These are phyloP conservation scores for Carex scoparia DNA, from an alignment of 176 grass and related monocot species.

Conservation along the genomic window DNA sequence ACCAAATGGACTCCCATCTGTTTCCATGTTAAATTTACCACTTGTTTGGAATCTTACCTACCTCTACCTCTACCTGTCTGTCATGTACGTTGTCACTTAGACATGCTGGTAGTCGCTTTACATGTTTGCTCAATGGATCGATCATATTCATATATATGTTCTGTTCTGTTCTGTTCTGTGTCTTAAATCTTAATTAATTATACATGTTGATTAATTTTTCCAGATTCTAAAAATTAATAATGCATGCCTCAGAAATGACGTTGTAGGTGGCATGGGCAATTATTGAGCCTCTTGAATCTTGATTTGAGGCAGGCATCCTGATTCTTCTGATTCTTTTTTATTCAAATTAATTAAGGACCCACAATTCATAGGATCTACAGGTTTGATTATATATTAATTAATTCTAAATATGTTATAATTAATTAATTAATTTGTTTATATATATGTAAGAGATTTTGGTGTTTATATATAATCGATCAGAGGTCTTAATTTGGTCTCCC, in stretches of 20 bases:
- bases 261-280: not conserved
- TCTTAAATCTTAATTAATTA: too few species aligned
- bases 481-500: conserved; percentile 7
- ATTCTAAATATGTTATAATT: too few species aligned
- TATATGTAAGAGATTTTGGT: not conserved
- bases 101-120: not conserved
- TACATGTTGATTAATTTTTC: not conserved
- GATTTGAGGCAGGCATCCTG: not conserved
- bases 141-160: not conserved
- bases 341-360: not conserved
- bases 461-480: not conserved
- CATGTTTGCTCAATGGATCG: not conserved
- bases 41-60: conserved; percentile 5
- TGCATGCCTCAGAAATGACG: not conserved
- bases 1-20: not conserved
- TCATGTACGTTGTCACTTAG: not conserved
- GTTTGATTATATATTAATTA: too few species aligned
- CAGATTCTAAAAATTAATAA: not conserved
- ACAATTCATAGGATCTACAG: not conserved
- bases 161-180: too few species aligned
- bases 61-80: not conserved
- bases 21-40: not conserved
- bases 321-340: not conserved
- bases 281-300: not conserved
- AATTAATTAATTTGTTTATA: not conserved